Conservation (phyloP, 768 basidiomycete species). For the Mycena floridula region DNA sequence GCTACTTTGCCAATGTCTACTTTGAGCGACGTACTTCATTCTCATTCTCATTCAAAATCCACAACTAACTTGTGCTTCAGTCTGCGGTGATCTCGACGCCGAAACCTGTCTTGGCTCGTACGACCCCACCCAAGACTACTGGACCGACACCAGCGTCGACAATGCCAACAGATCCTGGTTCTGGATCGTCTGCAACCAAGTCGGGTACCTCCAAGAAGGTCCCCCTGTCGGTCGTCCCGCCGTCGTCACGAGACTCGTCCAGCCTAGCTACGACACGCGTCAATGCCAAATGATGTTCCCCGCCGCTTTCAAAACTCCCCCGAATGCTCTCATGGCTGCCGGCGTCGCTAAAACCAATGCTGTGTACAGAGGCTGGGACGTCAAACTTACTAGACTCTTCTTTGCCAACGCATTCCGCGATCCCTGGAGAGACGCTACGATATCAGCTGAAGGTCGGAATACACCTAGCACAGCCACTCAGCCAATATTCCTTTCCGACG, state of each 20-base stretch:
- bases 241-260: slow-evolving; percentile 50
- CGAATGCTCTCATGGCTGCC: slow-evolving; percentile 12
- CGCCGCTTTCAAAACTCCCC: slow-evolving; percentile 51
- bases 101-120: slow-evolving; percentile 35
- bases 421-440: slow-evolving; percentile 66
- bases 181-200: slow-evolving; percentile 72
- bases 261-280: slow-evolving; percentile 57
- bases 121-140: slow-evolving; percentile 33
- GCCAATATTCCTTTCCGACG: slow-evolving; percentile 52
- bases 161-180: slow-evolving; percentile 58
- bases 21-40: neutral
- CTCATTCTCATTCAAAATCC: neutral
- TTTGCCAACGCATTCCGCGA: slow-evolving; percentile 68
- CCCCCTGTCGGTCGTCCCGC: slow-evolving; percentile 31
- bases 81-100: slow-evolving; percentile 35
- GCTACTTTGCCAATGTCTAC: slow-evolving; percentile 33
- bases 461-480: slow-evolving; percentile 44
- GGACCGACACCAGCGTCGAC: slow-evolving; percentile 50
- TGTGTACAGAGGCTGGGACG: slow-evolving; percentile 58
- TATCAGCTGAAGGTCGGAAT: slow-evolving; percentile 47
- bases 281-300: slow-evolving; percentile 69
- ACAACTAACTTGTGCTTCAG: slow-evolving; percentile 22
- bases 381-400: slow-evolving; percentile 51
- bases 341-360: slow-evolving; percentile 38
- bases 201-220: slow-evolving; percentile 54